Evolutionary conservation across 2,329 filamentous ascomycete species (phyloP).

Genomic region (Calonectria pteridis): DNA sequence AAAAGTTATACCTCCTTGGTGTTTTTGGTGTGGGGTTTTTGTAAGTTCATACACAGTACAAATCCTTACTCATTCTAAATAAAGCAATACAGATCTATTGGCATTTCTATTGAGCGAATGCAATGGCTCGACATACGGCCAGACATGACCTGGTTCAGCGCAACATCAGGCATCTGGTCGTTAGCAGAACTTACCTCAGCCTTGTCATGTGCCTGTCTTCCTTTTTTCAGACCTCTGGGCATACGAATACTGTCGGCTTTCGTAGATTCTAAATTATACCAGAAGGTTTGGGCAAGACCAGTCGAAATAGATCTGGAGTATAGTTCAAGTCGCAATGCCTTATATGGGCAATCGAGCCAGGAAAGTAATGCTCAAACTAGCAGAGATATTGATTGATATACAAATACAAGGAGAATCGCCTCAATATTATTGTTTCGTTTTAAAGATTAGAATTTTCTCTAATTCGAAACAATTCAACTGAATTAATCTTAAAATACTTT

Average conservation of each 20-base stretch:
- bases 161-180: background rate
- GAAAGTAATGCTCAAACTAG: too few species aligned
- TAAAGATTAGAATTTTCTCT: too few species aligned
- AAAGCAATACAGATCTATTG: background rate
- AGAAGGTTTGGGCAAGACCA: background rate
- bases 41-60: background rate
- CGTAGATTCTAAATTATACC: background rate
- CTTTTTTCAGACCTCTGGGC: background rate
- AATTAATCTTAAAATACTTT: too few species aligned
- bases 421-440: too few species aligned
- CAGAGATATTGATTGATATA: too few species aligned
- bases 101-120: background rate
- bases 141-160: background rate
- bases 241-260: background rate
- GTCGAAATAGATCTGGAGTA: too few species aligned
- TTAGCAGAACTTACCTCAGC: background rate
- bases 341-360: too few species aligned
- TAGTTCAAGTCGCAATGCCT: too few species aligned
- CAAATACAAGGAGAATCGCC: too few species aligned
- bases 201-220: background rate
- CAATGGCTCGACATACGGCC: background rate
- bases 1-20: background rate
- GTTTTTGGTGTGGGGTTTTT: constrained; percentile 1
- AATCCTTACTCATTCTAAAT: background rate
- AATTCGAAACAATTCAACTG: too few species aligned